Base-by-base conservation (phyloP, 768 basidiomycete genomes). In the Mycena chlorophos region DNA sequence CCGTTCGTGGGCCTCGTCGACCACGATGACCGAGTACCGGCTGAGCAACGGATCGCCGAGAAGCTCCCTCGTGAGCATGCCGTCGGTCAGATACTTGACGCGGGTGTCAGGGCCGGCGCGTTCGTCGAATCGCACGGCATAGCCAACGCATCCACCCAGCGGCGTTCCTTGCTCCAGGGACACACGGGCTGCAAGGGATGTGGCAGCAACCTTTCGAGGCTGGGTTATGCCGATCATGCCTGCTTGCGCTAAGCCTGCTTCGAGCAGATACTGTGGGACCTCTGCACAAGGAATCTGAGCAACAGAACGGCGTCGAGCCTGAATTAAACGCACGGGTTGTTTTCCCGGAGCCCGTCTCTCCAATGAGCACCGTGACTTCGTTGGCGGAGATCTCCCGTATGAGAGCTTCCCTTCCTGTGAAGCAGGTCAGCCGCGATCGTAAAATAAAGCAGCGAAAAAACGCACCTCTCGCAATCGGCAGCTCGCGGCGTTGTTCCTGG, bases 321-420 rank as follows among this genome's bases (percentile, higher is more conserved):
- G 49, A n/a, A n/a, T 43, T 49, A 51, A 38, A 86, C 93, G 65
- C 71, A 96, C 96, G 96, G 47, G 97, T 99, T 0, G 96, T 96
- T 75, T 99, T 99, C 59, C 97, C 97, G 19, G 94, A 97, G 13
- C 97, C 97, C 0, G 97, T 98, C 73, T 99, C 97, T 34, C 95
- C 97, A 2, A 99, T 80, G 8, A 99, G 81, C 40, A 98, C 85
- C 1, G 87, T 90, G 5, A 93, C 87, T 68, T 94, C 89, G 75
- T 91, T 87, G 59, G 84, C 79, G 27, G 73, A 71, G 49, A 96
- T 86, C 69, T 87, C 87, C 54, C 82, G 77, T 26, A 93, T 71
- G 26, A 96, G 78, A 26, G 86, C 84, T 22, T 91, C 87, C 67
- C 80, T 85, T 54, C 91, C 93, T 92, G 52, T 20, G 43, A 19